These are phyloP conservation scores for Boletus sp. DNA, from an alignment of 768 basidiomycete genomes.

Conservation along the genomic window DNA sequence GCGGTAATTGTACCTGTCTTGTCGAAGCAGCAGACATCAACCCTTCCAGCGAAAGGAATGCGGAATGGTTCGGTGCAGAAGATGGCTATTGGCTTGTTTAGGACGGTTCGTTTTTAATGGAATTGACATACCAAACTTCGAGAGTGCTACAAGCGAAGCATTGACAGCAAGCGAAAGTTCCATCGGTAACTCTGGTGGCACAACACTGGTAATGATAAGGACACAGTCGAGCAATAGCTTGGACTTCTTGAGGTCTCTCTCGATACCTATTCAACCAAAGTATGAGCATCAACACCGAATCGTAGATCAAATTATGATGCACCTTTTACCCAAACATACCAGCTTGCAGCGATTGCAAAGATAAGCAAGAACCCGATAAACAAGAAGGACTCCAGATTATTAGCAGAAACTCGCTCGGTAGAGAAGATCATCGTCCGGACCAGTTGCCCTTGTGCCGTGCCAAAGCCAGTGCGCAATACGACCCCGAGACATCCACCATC, in stretches of 20 bases:
- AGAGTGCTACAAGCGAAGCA: conserved; percentile 87
- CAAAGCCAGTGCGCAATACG: conserved; percentile 94
- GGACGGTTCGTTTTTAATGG: background rate
- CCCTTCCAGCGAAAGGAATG: conserved; percentile 92
- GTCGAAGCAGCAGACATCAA: conserved; percentile 98
- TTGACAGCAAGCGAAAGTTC: conserved; percentile 96
- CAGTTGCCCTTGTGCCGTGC: conserved; percentile 95
- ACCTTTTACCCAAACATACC: conserved; percentile 99
- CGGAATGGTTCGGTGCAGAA: conserved; percentile 99
- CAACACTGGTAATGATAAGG: conserved; percentile 94
- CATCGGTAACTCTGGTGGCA: conserved; percentile 98
- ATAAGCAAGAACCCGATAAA: conserved; percentile 98
- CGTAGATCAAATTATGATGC: conserved; percentile 15
- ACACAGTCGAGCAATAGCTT: conserved; percentile 95
- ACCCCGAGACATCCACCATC: conserved; percentile 92
- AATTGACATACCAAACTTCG: conserved; percentile 74
- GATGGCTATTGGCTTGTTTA: conserved; percentile 59
- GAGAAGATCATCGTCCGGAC: conserved; percentile 99
- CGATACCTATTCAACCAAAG: conserved; percentile 59
- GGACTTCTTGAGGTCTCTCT: conserved; percentile 89
- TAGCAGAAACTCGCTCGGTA: conserved; percentile 93
- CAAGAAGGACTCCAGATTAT: conserved; percentile 92
- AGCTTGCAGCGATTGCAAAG: conserved; percentile 96
- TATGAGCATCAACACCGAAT: conserved; percentile 3
- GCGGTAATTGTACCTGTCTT: conserved; percentile 99